Conservation (phyloP, 2,329 filamentous ascomycete species). For the Colletotrichum cordylinicola region DNA sequence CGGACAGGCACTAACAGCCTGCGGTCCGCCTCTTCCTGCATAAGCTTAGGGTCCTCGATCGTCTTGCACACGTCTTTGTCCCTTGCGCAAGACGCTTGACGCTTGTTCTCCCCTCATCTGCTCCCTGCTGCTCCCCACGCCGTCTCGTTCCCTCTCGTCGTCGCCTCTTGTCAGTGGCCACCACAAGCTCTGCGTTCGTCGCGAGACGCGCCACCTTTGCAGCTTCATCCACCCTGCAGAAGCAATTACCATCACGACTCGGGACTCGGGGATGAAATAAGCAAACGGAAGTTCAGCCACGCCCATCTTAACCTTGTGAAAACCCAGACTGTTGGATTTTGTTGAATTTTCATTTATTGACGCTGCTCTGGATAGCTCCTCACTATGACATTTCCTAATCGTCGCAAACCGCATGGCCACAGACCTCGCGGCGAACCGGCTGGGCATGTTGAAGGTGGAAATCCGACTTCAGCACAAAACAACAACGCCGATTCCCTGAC, state of each 20-base stretch:
- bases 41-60: constrained; percentile 9
- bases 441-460: not conserved
- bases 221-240: not conserved
- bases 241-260: not conserved
- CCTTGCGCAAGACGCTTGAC: not conserved
- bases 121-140: not conserved
- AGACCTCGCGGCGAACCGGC: not conserved
- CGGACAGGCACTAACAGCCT: constrained; percentile 7
- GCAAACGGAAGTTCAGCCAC: not conserved
- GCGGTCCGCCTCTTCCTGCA: constrained; percentile 19
- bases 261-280: not conserved
- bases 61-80: not conserved
- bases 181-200: constrained; percentile 1
- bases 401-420: not conserved
- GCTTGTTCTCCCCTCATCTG: not conserved
- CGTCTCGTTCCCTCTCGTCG: not conserved
- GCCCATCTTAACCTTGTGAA: not conserved
- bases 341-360: not conserved
- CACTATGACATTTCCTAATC: not conserved
- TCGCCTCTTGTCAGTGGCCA: not conserved
- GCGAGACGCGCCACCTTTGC: not conserved
- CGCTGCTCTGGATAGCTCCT: not conserved
- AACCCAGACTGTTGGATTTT: not conserved
- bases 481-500: not conserved
- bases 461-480: not conserved